Evolutionary conservation across 2,329 filamentous ascomycete species (phyloP), one percentile per base, ranked within the genome.

Genomic region (Mariannaea elegans): DNA sequence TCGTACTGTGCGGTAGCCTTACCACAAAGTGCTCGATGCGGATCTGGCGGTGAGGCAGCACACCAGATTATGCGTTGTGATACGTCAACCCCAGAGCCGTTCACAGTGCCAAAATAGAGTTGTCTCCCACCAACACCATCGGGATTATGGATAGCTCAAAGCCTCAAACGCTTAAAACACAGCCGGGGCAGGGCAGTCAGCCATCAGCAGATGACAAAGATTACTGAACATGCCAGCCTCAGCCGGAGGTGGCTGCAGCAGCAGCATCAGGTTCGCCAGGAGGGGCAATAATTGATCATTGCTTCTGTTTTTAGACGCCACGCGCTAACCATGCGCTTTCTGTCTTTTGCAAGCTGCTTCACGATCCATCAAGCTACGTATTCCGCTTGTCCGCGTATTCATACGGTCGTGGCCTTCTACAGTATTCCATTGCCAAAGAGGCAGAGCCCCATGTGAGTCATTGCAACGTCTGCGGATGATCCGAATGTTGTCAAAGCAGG

Each of bases 1-100:
- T 42, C 13, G 50, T 62, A 71, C 68, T 69, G 68, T 70, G 53
- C 19, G 49, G 39, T 62, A 63, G 67, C 65, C 63, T 36, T 59
- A 62, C 39, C 38, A 48, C 36, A 46, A n/a, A 27, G 49, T 46
- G 32, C 19, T 36, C 39, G 18, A 34, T 16, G 32, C 14, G 7
- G 7, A 14, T 13, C 5, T 9, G 6, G 32, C 39, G 18, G 38
- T 39, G 39, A 29, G 36, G 24, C 27, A 23, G 16, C 9, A 39
- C 31, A 16, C 47, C 14, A 9, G 18, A 3, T 6, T 19, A 29
- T 9, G 34, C 7, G 13, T 38, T 21, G 21, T 32, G 45, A 36
- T 54, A 54, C 44, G 39, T 51, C 45, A 45, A 50, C 50, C 53
- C 48, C 48, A 23, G 49, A 57, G 56, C 32, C 13, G 18, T 14